Percentiles rank a stretch among this genome's conserved stretches.
phyloP scores from a whole-genome alignment of 495 filamentous ascomycete species.

The Chaetomidium leptoderma region DNA sequence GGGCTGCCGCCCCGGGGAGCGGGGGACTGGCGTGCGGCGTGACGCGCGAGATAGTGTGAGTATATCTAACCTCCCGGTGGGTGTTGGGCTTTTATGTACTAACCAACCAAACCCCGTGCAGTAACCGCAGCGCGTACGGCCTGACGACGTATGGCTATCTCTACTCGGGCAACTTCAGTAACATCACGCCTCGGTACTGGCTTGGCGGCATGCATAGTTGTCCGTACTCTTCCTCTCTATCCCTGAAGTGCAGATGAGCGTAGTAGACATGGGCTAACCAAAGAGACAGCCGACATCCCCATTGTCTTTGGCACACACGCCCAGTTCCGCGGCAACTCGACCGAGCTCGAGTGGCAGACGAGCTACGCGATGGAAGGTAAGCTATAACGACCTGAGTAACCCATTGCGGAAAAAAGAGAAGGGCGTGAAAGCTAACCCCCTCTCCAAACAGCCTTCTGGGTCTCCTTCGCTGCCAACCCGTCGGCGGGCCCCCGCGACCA shows the following conservation, averaged over 20 bases:
- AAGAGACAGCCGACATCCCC: slow-evolving; percentile 35
- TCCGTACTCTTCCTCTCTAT: neutral
- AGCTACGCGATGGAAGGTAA: slow-evolving; percentile 33
- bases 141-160: slow-evolving; percentile 35
- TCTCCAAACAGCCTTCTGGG: slow-evolving; percentile 15
- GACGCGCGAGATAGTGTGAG: neutral
- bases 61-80: neutral
- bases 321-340: slow-evolving; percentile 39
- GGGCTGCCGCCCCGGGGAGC: neutral
- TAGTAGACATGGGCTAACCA: neutral
- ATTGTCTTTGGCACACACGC: slow-evolving; percentile 44
- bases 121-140: slow-evolving; percentile 4
- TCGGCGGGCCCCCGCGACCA: neutral
- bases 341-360: slow-evolving; percentile 32
- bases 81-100: neutral
- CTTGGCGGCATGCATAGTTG: slow-evolving; percentile 39
- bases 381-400: neutral
- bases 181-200: slow-evolving; percentile 35
- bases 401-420: neutral
- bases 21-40: slow-evolving; percentile 11
- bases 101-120: neutral
- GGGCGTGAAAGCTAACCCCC: neutral
- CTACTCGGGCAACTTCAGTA: slow-evolving; percentile 37
- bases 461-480: slow-evolving; percentile 23
- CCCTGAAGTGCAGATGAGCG: neutral